Evolutionary conservation across 2,329 filamentous ascomycete species (phyloP), one percentile per base, ranked within the genome.

Genomic region (Trichophyton benhamiae): DNA sequence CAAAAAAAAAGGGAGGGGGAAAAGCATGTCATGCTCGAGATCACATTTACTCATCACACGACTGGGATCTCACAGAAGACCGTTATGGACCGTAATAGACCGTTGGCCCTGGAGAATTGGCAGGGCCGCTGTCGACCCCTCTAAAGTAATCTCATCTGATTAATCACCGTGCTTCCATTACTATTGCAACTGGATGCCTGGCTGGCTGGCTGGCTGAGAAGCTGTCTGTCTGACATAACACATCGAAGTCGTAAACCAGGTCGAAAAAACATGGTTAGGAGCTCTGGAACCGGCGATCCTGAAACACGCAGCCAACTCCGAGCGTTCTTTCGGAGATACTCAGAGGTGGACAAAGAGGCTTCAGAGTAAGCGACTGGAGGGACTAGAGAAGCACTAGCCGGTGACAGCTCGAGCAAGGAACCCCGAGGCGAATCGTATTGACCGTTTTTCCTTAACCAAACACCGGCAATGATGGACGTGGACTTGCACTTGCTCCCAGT

Each of bases 271-370:
- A 44, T 48, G 20, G 44, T 17, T 22, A 30, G 46, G 49, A 53
- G 49, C 22, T 33, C 49, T 53, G 49, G 49, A 53, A 53, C 49
- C 11, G 7, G 49, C 11, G 3, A 15, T 15, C 13, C 49, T 53
- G 49, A 53, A 53, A 53, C 49, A 53, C 49, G 27, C 22, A 22
- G 44, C 44, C 44, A 53, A 53, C 49, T 53, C 49, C 49, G 49
- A 53, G n/a, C 20, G 17, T 53, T 53, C 22, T 22, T 25, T 53
- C 49, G 49, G 49, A 53, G 49, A 53, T 53, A 13, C 49, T 53
- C 49, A 33, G 27, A 53, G 27, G 27, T 25, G n/a, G 49, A 22
- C 25, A 11, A 52, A 22, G 42, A 48, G 17, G 44, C 44, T 25
- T 48, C 44, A 48, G 44, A 13, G 13, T 2, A 53, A 30, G 49